Conservation (phyloP, 2,329 filamentous ascomycete species). For the Fusarium nygamai region DNA sequence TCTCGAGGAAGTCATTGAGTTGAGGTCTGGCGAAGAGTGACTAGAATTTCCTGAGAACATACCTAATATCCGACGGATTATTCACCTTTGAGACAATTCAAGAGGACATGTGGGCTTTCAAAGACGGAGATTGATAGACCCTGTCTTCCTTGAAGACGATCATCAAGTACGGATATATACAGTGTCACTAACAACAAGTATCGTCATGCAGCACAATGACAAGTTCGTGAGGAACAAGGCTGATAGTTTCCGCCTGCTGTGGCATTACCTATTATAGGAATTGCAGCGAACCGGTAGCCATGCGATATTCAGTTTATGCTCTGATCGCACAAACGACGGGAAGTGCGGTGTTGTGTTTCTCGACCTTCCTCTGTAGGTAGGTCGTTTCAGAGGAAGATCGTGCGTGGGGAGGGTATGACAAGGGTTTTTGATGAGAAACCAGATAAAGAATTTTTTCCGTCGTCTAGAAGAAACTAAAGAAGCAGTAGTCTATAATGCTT, state of each 20-base stretch:
- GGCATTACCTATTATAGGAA: slow-evolving; percentile 36
- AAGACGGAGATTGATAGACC: slow-evolving; percentile 13
- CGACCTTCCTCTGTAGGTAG: slow-evolving; percentile 33
- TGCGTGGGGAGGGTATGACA: slow-evolving; percentile 11
- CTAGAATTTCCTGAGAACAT: not conserved
- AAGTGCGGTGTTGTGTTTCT: slow-evolving; percentile 19
- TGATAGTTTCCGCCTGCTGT: slow-evolving; percentile 23
- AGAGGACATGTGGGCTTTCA: not conserved
- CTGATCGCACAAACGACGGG: slow-evolving; percentile 21
- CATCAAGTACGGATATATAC: slow-evolving; percentile 1
- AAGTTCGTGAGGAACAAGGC: slow-evolving; percentile 17
- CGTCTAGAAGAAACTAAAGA: slow-evolving; percentile 2
- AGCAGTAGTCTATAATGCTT: not conserved
- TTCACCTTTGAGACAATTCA: not conserved
- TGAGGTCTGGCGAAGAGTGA: not conserved
- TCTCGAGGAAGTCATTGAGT: not conserved
- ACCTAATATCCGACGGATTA: not conserved
- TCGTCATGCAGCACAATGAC: not conserved
- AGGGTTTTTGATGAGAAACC: slow-evolving; percentile 1
- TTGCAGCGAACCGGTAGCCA: slow-evolving; percentile 38
- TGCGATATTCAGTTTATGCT: slow-evolving; percentile 19
- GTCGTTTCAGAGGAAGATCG: slow-evolving; percentile 31
- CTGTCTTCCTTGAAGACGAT: slow-evolving; percentile 6
- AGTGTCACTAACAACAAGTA: slow-evolving; percentile 5
- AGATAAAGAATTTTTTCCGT: not conserved